Evolutionary conservation across 169 alveolate genomes (phyloP).

Genomic region (Cystoisospora suis): DNA sequence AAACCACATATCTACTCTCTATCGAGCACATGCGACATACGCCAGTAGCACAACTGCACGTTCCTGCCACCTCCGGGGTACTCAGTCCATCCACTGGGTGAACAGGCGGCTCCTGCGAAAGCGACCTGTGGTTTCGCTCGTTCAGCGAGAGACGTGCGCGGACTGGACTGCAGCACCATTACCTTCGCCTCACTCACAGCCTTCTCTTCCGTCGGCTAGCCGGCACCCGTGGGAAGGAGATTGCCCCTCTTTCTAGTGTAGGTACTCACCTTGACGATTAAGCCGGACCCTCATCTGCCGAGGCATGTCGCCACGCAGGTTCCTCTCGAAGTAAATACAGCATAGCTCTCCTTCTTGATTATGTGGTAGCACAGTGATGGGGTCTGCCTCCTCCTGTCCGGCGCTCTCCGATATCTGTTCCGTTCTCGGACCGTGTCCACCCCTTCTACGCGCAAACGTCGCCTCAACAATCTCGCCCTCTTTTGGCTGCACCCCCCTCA

Average conservation of each 20-base stretch:
- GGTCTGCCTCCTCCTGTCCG: not conserved
- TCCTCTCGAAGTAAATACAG: slow-evolving; percentile 51
- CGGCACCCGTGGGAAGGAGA: too few relatives aligned
- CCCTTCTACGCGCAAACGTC: not conserved
- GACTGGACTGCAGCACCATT: too few relatives aligned
- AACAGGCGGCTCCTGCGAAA: too few relatives aligned
- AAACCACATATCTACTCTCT: too few relatives aligned
- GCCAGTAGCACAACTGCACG: too few relatives aligned
- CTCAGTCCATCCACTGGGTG: too few relatives aligned
- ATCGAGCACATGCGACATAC: too few relatives aligned
- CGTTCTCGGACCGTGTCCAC: not conserved
- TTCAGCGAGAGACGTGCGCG: too few relatives aligned
- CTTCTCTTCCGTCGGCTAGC: too few relatives aligned
- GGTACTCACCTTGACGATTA: slow-evolving; percentile 8
- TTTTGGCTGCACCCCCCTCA: not conserved
- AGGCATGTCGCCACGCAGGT: slow-evolving; percentile 65
- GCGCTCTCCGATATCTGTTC: not conserved
- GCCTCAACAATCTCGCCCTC: slow-evolving; percentile 13
- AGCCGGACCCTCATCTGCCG: slow-evolving; percentile 14
- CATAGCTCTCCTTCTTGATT: not conserved
- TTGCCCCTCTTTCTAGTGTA: not conserved
- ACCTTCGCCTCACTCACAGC: too few relatives aligned
- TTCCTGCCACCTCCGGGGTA: too few relatives aligned
- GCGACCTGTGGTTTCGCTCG: too few relatives aligned
- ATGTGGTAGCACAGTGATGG: not conserved